These are phyloP conservation scores for Lentinula novae-zelandiae DNA, from an alignment of 1,284 basidiomycete species.

Conservation along the genomic window DNA sequence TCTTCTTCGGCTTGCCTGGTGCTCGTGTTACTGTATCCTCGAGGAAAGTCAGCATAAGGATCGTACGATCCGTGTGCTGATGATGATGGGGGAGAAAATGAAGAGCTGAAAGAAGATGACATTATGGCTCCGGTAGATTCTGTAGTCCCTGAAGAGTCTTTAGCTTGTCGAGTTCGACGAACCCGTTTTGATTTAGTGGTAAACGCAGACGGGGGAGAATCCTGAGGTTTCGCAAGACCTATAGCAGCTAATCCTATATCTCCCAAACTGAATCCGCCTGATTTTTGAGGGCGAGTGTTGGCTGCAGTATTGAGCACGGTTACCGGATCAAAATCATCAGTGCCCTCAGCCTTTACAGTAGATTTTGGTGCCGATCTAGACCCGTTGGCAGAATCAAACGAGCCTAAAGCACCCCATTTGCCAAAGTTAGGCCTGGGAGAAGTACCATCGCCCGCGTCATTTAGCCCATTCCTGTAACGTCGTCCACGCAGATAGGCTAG, in stretches of 20 bases:
- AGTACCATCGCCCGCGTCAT: neutral
- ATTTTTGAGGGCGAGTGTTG: slow-evolving; percentile 5
- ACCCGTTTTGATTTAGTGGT: neutral
- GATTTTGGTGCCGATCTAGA: neutral
- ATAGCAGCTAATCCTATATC: slow-evolving; percentile 11
- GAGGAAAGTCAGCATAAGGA: neutral
- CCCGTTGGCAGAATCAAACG: slow-evolving; percentile 11
- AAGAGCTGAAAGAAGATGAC: slow-evolving; percentile 1
- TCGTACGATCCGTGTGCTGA: neutral
- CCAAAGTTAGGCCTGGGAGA: slow-evolving; percentile 6
- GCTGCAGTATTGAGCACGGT: slow-evolving; percentile 4
- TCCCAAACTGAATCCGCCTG: slow-evolving; percentile 1
- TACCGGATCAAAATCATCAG: neutral
- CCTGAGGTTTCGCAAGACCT: slow-evolving; percentile 6
- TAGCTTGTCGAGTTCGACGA: neutral
- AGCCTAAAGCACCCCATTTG: slow-evolving; percentile 15
- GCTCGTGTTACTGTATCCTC: neutral
- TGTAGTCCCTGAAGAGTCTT: neutral
- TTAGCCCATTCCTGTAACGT: neutral
- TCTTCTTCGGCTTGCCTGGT: neutral
- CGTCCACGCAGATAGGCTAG: neutral
- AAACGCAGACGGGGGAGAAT: slow-evolving; percentile 2
- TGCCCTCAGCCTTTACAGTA: neutral
- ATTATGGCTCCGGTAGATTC: slow-evolving; percentile 3
- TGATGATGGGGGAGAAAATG: slow-evolving; percentile 1